Evolutionary conservation across 2,329 filamentous ascomycete genomes (phyloP), one percentile per base, ranked within the genome.

Genomic region (Lecanosticta acicola): DNA sequence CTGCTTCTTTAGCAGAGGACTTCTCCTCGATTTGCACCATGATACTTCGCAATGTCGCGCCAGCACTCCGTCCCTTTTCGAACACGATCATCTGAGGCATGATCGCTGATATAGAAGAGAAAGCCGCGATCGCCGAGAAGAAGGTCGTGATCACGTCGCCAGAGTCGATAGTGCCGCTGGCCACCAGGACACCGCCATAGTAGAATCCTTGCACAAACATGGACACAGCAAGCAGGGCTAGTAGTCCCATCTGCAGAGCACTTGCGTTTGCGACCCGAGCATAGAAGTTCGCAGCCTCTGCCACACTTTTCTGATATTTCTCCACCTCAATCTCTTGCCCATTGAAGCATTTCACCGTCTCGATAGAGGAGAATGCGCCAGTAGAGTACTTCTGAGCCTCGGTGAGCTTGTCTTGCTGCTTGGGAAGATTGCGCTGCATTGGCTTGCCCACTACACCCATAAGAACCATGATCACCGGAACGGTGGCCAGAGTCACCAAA

Each of bases 201-300:
- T 87, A 95, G 60, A 97, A 96, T 0, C 89, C 90, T 46, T 89
- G 78, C 0, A 94, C 83, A 55, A 97, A 96, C 63, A 96, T 81
- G 1, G 74, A 75, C 3, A 88, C 77, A 21, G 84, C 81, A 70
- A 89, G 81, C 55, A 94, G 79, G 38, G 84, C 82, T 41, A 87
- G 75, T 39, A 85, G 78, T 0, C 82, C 83, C 59, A 86, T 81
- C 59, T 95, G 89, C 2, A 81, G 62, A 0, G 85, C 81, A 54
- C 81, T 85, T 13, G 80, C 75, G 37, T 78, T 74, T 0, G 84
- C 84, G 60, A 91, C 86, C 13, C 77, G 69, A 9, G 81, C 68
- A 55, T 88, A 94, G 42, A 78, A 75, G 1, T 64, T 66, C 17
- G 80, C 80, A 1, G 87, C 83, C 4, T 70, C 66, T 36, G 71